Percentiles rank a stretch among this genome's conserved stretches.
These are phyloP conservation scores for Triticum dicoccoides DNA, from an alignment of 176 grass and related monocot genomes.

Conservation along the genomic window DNA sequence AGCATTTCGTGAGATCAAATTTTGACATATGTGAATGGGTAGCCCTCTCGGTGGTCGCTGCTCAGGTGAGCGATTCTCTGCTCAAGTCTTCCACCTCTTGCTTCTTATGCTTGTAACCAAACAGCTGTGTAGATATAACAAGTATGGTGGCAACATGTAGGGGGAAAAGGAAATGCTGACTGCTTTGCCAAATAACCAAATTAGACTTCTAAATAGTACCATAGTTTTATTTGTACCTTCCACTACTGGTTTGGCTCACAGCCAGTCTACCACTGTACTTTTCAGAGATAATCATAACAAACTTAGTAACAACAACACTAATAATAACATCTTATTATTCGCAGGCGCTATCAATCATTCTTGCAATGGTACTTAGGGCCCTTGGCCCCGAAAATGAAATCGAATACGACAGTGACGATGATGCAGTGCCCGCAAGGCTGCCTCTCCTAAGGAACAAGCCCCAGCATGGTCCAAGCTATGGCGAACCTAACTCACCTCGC, in stretches of 20 bases:
- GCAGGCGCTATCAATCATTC: slow-evolving; percentile 67
- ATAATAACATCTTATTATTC: background rate
- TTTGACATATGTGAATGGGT: slow-evolving; percentile 91
- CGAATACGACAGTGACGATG: slow-evolving; percentile 89
- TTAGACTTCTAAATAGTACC: too few species aligned
- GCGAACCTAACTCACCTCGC: slow-evolving; percentile 42
- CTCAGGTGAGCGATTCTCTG: slow-evolving; percentile 52
- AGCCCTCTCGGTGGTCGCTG: slow-evolving; percentile 60
- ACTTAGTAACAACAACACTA: too few species aligned
- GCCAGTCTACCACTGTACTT: background rate
- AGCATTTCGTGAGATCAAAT: slow-evolving; percentile 71
- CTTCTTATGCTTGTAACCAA: background rate
- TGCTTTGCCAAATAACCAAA: too few species aligned
- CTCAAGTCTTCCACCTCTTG: background rate
- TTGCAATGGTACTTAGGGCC: slow-evolving; percentile 66
- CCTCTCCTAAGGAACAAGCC: slow-evolving; percentile 77
- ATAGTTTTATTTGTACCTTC: too few species aligned
- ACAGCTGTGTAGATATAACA: too few species aligned
- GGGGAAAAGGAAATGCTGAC: too few species aligned
- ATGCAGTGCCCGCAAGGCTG: slow-evolving; percentile 54
- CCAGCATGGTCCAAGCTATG: slow-evolving; percentile 28
- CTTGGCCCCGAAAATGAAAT: slow-evolving; percentile 68
- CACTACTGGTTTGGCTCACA: too few species aligned
- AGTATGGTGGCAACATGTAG: too few species aligned
- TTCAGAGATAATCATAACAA: background rate